A percentile compares a stretch with the other conserved stretches of the same genome.
These are phyloP conservation scores for Backusella australiensis DNA, from an alignment of 192 early-diverging fungal genomes.

Conservation along the genomic window DNA sequence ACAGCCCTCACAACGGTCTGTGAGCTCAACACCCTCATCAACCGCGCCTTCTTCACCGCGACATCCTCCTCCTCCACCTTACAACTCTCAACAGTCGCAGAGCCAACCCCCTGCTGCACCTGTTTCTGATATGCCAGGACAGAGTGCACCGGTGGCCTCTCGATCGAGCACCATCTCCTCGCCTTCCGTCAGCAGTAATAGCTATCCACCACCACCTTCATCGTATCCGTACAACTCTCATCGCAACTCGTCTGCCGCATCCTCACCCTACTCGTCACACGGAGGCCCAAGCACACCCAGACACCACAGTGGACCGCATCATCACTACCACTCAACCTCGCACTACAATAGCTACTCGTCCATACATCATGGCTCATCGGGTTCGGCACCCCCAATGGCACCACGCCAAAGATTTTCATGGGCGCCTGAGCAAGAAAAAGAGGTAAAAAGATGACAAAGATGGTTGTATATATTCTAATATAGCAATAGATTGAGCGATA, in stretches of 20 bases:
- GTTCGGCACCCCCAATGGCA: neutral
- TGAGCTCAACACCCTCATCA: neutral
- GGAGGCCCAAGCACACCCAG: neutral
- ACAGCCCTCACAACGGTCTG: neutral
- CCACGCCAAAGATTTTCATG: conserved; percentile 11
- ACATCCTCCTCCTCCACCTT: neutral
- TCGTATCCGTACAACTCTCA: neutral
- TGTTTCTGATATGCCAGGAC: neutral
- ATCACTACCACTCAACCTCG: conserved; percentile 11
- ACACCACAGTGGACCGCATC: neutral
- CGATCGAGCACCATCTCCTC: neutral
- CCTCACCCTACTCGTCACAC: neutral
- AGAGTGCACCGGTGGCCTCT: neutral
- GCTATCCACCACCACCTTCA: neutral
- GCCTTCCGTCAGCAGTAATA: neutral
- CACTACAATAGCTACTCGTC: conserved; percentile 16
- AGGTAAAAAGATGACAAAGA: conserved; percentile 6
- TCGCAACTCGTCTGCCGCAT: neutral
- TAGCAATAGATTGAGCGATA: conserved; percentile 18
- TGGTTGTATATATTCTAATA: neutral
- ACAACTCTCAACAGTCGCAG: neutral
- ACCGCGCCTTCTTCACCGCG: conserved; percentile 11
- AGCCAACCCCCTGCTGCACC: neutral
- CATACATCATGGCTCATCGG: conserved; percentile 6
- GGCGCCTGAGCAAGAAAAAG: conserved; percentile 32